Evolutionary conservation across 768 basidiomycete genomes (phyloP).

Genomic region (Mycena indigotica): DNA sequence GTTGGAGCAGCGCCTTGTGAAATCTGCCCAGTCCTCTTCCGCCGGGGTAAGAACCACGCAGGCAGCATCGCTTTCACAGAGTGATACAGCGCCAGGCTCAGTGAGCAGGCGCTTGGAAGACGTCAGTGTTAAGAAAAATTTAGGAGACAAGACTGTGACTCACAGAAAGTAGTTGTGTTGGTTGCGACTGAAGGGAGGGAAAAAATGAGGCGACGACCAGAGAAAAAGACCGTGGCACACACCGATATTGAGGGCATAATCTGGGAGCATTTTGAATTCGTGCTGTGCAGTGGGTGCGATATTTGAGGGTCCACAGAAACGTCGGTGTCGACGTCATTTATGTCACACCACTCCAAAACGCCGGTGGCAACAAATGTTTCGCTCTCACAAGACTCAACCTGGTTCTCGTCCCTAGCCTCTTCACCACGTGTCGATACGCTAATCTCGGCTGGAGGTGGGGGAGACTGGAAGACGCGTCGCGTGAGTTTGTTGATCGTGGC

Average conservation of each 20-base stretch:
- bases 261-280: background rate
- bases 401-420: background rate
- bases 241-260: background rate
- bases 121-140: slow-evolving; percentile 3
- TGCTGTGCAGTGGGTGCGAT: background rate
- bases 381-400: background rate
- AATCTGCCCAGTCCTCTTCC: slow-evolving; percentile 39
- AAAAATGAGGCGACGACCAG: background rate
- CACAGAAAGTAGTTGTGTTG: background rate
- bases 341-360: background rate
- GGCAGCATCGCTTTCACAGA: slow-evolving; percentile 5
- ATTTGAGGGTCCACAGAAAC: no score
- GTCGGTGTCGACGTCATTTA: background rate
- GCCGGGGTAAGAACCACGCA: slow-evolving; percentile 59
- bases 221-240: background rate
- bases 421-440: background rate
- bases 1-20: slow-evolving; percentile 38
- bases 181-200: background rate
- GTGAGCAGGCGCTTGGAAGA: slow-evolving; percentile 12
- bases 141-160: background rate
- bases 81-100: slow-evolving; percentile 1
- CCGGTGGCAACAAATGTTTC: background rate
- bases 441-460: background rate
- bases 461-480: background rate
- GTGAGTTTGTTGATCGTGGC: background rate